phyloP scores from a whole-genome alignment of 805 yeast genomes.

The Ogataea ramenticola region DNA sequence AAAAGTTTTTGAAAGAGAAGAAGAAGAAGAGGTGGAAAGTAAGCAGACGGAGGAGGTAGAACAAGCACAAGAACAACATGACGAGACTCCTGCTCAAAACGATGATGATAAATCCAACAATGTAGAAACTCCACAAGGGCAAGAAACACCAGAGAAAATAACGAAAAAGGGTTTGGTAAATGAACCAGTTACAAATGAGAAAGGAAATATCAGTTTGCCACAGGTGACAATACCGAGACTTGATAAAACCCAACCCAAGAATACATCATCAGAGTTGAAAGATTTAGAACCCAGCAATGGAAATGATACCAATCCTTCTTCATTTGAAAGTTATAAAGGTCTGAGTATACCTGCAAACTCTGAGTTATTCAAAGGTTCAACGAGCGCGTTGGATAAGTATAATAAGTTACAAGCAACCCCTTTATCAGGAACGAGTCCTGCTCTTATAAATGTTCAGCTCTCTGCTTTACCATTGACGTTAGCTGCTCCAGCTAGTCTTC shows the following conservation, averaged over 20 bases:
- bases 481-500: constrained; percentile 47
- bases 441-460: constrained; percentile 37
- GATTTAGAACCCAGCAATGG: not conserved
- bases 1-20: constrained; percentile 13
- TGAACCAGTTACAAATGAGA: no score
- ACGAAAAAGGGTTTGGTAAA: no score
- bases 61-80: not conserved
- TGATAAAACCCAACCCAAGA: no score
- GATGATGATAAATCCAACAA: no score
- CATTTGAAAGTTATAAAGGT: constrained; percentile 17
- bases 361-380: constrained; percentile 18
- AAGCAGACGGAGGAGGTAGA: not conserved
- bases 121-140: no score
- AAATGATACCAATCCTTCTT: not conserved
- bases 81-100: no score
- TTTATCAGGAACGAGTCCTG: constrained; percentile 1
- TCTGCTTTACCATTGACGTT: constrained; percentile 55
- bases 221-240: not conserved
- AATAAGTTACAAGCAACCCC: not conserved
- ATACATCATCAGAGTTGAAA: no score
- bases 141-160: no score
- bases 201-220: no score
- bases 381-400: constrained; percentile 7
- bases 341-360: constrained; percentile 28
- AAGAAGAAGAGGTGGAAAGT: not conserved